Evolutionary conservation across 805 yeast genomes (phyloP).

Genomic region (Sungouiella thailandica): DNA sequence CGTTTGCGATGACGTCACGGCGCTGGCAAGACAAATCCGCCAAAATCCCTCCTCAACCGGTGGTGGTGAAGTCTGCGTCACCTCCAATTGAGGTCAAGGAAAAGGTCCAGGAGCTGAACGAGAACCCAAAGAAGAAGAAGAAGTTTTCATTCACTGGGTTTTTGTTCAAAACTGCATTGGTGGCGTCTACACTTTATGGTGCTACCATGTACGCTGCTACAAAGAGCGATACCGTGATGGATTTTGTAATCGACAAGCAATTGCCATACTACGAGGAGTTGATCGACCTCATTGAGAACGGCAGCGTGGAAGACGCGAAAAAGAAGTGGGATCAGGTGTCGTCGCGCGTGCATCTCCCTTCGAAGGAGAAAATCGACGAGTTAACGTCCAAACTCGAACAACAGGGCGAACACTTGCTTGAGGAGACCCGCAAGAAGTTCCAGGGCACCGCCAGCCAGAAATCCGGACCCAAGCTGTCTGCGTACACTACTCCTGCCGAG

Average conservation of each 20-base stretch:
- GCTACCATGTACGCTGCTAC: conserved; percentile 38
- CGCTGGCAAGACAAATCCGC: no score
- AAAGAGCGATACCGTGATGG: conserved; percentile 40
- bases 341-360: conserved; percentile 21
- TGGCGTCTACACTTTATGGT: conserved; percentile 31
- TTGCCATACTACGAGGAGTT: conserved; percentile 40
- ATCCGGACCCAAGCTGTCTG: conserved; percentile 1
- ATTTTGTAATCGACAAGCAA: conserved; percentile 39
- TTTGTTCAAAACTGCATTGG: conserved; percentile 24
- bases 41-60: no score
- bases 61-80: not conserved
- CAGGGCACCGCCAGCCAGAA: conserved; percentile 1
- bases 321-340: conserved; percentile 14
- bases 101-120: conserved; percentile 14
- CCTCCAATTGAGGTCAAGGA: conserved; percentile 13
- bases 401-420: conserved; percentile 29
- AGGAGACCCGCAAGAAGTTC: conserved; percentile 34
- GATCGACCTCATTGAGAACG: conserved; percentile 33
- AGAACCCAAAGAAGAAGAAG: conserved; percentile 19
- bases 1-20: no score
- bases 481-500: conserved; percentile 30
- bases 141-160: conserved; percentile 27
- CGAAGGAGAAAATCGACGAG: conserved; percentile 28
- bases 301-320: conserved; percentile 28
- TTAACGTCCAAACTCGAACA: conserved; percentile 29